A percentile compares a stretch with the other conserved stretches of the same genome.
phyloP scores from a whole-genome alignment of 2,329 filamentous ascomycete species.

The Aspergillus nomiae region DNA sequence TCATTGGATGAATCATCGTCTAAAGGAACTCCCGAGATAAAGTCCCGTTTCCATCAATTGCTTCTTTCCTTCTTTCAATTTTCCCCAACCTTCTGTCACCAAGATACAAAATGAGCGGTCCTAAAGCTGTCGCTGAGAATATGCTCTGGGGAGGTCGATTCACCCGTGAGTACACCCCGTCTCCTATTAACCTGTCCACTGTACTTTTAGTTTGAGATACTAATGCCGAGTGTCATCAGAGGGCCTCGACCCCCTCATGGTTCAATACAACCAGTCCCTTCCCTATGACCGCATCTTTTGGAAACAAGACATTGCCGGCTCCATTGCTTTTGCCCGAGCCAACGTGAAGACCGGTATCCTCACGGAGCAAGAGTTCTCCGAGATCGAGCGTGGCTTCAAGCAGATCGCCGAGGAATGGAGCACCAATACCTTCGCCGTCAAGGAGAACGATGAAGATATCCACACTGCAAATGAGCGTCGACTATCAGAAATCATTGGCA shows the following conservation, averaged over 20 bases:
- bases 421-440: conserved; percentile 37
- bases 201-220: conserved; percentile 7
- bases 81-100: neutral
- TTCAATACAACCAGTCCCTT: conserved; percentile 79
- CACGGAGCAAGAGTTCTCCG: conserved; percentile 68
- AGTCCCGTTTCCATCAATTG: neutral
- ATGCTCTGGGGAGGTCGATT: conserved; percentile 66
- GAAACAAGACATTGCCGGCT: conserved; percentile 77
- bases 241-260: conserved; percentile 82
- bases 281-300: conserved; percentile 77
- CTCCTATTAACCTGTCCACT: conserved; percentile 2
- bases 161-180: conserved; percentile 48
- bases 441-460: conserved; percentile 58
- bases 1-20: conserved; percentile 11
- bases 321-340: conserved; percentile 78
- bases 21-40: neutral
- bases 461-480: conserved; percentile 73
- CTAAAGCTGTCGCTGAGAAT: conserved; percentile 45
- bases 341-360: conserved; percentile 77
- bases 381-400: conserved; percentile 72
- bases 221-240: conserved; percentile 51
- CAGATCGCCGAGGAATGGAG: conserved; percentile 53
- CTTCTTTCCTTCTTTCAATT: neutral
- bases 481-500: conserved; percentile 81
- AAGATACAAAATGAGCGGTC: conserved; percentile 36